A percentile compares a stretch with the other conserved stretches of the same genome.
Evolutionary conservation across 1,139 yeast genomes (phyloP).

Genomic region (Suhomyces bolitotheri): DNA sequence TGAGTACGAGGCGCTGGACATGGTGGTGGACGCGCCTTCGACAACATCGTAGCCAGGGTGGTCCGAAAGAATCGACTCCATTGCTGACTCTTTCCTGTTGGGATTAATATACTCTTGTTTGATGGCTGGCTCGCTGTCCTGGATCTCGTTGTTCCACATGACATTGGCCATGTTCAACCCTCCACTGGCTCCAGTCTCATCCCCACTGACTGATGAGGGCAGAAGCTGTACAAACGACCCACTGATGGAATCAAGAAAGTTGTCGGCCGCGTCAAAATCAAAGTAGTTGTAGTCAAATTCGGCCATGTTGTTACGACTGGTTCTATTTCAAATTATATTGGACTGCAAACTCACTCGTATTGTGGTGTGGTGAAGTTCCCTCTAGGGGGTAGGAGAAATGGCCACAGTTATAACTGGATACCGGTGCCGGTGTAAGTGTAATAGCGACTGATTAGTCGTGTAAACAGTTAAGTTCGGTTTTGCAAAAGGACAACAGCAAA

Average conservation of each 20-base stretch:
- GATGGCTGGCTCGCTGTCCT: conserved; percentile 1
- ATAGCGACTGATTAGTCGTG: no score
- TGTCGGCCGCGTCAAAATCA: conserved; percentile 40
- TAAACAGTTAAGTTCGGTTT: no score
- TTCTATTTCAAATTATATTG: background rate
- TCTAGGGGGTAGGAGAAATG: no score
- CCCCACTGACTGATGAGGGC: conserved; percentile 20
- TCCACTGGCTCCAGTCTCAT: conserved; percentile 11
- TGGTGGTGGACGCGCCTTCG: conserved; percentile 10
- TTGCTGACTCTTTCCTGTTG: conserved; percentile 3
- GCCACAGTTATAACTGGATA: no score
- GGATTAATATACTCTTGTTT: conserved; percentile 13
- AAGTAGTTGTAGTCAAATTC: conserved; percentile 21
- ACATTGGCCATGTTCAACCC: conserved; percentile 7
- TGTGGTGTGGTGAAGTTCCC: no score
- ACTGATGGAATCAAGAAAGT: conserved; percentile 34
- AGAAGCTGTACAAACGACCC: conserved; percentile 23
- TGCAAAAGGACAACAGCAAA: no score
- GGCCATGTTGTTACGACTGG: conserved; percentile 18
- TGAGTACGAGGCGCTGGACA: conserved; percentile 20
- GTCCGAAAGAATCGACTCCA: background rate
- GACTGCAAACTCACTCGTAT: background rate
- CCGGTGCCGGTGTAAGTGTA: no score
- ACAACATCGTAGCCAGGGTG: background rate
- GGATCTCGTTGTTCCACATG: conserved; percentile 11